Evolutionary conservation across 306 rosid genomes (phyloP).

Genomic region (Castanea sativa): DNA sequence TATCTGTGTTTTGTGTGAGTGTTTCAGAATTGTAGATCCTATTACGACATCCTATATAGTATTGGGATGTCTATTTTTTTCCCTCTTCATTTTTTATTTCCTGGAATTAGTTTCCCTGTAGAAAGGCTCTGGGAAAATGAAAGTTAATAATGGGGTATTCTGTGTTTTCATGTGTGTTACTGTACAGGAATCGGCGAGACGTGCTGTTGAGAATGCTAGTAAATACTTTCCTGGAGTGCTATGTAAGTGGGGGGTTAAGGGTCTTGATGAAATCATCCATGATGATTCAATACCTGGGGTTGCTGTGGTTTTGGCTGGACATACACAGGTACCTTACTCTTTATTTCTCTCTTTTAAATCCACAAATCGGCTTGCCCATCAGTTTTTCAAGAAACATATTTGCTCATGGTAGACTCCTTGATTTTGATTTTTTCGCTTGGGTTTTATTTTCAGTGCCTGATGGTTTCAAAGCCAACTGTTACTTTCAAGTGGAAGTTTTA

Average conservation of each 20-base stretch:
- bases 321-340: conserved; percentile 59
- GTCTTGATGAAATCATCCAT: conserved; percentile 59
- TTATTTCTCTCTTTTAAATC: not conserved
- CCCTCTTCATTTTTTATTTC: not conserved
- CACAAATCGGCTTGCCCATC: not conserved
- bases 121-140: not conserved
- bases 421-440: not conserved
- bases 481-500: not conserved
- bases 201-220: conserved; percentile 64
- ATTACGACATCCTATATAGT: not conserved
- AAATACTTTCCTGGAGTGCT: conserved; percentile 53
- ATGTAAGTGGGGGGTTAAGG: conserved; percentile 74
- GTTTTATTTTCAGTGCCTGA: not conserved
- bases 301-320: conserved; percentile 91
- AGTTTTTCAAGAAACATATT: not conserved
- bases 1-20: not conserved
- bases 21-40: too few species aligned
- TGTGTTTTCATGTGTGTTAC: not conserved
- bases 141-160: not conserved
- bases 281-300: conserved; percentile 71
- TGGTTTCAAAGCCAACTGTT: not conserved
- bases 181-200: conserved; percentile 60
- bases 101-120: not conserved
- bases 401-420: not conserved
- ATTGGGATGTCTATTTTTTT: not conserved